Evolutionary conservation across 2,329 filamentous ascomycete genomes (phyloP), one percentile per base, ranked within the genome.

Genomic region (Exophiala calicioides): DNA sequence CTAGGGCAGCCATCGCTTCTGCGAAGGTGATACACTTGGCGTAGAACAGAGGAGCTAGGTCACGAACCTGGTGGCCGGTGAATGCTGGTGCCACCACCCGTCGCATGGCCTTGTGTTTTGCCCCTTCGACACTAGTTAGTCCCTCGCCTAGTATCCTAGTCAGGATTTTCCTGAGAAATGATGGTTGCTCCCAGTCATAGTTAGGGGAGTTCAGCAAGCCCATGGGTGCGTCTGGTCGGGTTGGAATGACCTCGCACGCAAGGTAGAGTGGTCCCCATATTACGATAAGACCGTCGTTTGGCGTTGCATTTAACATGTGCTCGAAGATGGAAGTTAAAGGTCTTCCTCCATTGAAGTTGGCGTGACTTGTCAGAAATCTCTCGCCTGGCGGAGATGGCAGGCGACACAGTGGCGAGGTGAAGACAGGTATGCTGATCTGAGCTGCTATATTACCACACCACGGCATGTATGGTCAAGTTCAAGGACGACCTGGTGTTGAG

Each of bases 1-100:
- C 41, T 44, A 68, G 62, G 5, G 66, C 50, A 9, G 56, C 68
- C 43, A 94, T 83, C 38, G 77, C 76, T 19, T 78, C 66, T 6
- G 82, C 80, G 56, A 84, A 78, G 61, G 90, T 82, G 4, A 77
- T 66, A 1, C 84, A 79, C 68, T 94, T 95, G n/a, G 68, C 59
- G 88, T 88, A 95, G 66, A 95, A 95, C 4, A 85, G 68, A 0
- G 88, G 84, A 58, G 93, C 91, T 12, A 95, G 70, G 47, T 90
- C 79, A 63, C 93, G 94, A 63, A 94, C 74, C 59, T 93, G 87
- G 15, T 88, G 79, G 61, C 88, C 93, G 12, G 82, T 77, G 65
- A 95, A 95, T 2, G 88, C 87, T 0, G 89, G 89, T 70, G 84
- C 80, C 13, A 95, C 77, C 47, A 84, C 82, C 63, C 85, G 89